Percentiles rank a stretch among this genome's conserved stretches.
Conservation (phyloP, 164 flowering plant species). For the Pachysandra terminalis region DNA sequence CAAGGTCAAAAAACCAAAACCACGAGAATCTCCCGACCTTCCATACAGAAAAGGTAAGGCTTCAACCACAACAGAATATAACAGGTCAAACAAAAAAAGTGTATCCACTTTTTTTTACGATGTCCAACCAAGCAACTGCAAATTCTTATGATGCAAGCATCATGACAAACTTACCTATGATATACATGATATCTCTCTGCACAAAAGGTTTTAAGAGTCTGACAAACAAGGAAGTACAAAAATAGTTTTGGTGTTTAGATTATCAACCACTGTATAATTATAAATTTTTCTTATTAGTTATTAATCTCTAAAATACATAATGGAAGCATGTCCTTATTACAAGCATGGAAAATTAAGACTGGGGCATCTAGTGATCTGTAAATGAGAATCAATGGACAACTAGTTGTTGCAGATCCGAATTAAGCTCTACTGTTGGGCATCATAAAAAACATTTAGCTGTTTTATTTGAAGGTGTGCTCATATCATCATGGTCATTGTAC, state of each 20-base stretch:
- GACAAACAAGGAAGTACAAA: no score
- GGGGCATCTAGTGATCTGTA: not conserved
- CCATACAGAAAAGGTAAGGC: constrained; percentile 6
- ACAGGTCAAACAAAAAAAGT: not conserved
- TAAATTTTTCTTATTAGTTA: no score
- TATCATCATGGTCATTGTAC: not conserved
- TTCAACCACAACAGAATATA: constrained; percentile 7
- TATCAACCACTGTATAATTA: no score
- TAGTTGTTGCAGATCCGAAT: not conserved
- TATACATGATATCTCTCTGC: no score
- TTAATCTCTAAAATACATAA: no score
- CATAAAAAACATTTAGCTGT: not conserved
- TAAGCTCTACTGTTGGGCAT: not conserved
- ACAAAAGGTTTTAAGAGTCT: not conserved
- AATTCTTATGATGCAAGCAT: not conserved
- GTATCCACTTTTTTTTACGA: not conserved
- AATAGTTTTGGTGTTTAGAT: no score
- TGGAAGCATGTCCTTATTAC: no score
- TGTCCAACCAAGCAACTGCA: not conserved
- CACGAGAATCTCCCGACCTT: constrained; percentile 46
- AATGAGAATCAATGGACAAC: not conserved
- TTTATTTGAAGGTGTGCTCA: not conserved
- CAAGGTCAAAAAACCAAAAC: constrained; percentile 41
- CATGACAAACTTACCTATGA: not conserved
- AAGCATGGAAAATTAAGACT: not conserved